Evolutionary conservation across 1,139 yeast genomes (phyloP), one percentile per base, ranked within the genome.

Genomic region (Ogataea hybrid): DNA sequence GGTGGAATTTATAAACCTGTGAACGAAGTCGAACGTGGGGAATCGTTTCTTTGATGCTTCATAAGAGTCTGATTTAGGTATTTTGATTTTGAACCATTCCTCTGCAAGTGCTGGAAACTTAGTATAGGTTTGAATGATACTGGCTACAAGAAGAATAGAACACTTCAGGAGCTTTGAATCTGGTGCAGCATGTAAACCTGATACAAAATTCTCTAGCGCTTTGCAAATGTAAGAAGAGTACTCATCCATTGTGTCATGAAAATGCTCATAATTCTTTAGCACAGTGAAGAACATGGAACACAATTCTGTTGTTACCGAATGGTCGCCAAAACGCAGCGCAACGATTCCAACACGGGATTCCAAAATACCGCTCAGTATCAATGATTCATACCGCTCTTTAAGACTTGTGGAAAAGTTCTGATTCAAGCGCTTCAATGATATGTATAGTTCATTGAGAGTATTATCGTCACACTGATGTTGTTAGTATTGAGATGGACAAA

Each of bases 11-110:
- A 46, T 36, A n/a, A 44, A 44, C 6, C 35, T 18, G 18, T 43
- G 49, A 3, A 44, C 46, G 32, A 47, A 50, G 14, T 43, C 46
- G 28, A 50, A 49, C 3, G 52, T 37, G 2, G 53, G 53, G n/a
- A 46, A 44, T 9, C 36, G 11, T 16, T 35, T 38, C 28, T 25
- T 32, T 12, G 37, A 35, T 3, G 15, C 22, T 11, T 39, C 47
- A 23, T 36, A 35, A 17, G 27, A 30, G 12, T 43, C 16, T 10
- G 31, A 21, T 28, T 44, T 46, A 14, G 27, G 22, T 7, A 25
- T 36, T 21, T 44, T 39, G 3, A 42, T 32, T 17, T 42, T 37
- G 21, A 49, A 50, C 54, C 52, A 50, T 16, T 28, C 35, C 25
- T 50, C 51, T 10, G 41, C 47, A 25, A 50, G 28, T 15, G 28